phyloP scores from a whole-genome alignment of 257 asterid genomes.

The Eucommia ulmoides region DNA sequence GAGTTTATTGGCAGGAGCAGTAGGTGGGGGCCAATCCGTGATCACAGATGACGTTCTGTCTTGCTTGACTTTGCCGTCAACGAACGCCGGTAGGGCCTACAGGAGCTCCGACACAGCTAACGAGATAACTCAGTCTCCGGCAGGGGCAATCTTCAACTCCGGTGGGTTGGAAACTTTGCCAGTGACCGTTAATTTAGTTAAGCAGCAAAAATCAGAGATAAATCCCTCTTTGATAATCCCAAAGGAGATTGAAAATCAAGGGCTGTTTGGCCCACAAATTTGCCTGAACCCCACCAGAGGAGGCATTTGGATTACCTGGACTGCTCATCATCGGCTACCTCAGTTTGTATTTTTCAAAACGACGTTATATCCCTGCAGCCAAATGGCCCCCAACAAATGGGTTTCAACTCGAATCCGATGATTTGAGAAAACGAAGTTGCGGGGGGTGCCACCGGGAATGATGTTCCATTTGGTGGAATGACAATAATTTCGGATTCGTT shows the following conservation, averaged over 20 bases:
- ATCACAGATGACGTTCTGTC: conserved; percentile 85
- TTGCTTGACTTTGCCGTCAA: conserved; percentile 87
- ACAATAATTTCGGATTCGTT: conserved; percentile 52
- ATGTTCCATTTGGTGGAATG: conserved; percentile 44
- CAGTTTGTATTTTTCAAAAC: conserved; percentile 66
- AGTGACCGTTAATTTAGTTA: conserved; percentile 27
- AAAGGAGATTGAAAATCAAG: conserved; percentile 55
- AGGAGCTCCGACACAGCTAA: conserved; percentile 21
- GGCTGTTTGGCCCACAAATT: conserved; percentile 40
- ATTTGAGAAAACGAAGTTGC: conserved; percentile 59
- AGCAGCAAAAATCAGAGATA: conserved; percentile 40
- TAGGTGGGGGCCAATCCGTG: conserved; percentile 63
- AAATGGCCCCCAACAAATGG: conserved; percentile 60
- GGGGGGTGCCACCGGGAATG: conserved; percentile 49
- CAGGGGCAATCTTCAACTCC: conserved; percentile 31
- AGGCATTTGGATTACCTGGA: conserved; percentile 65
- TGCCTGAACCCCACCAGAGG: conserved; percentile 43
- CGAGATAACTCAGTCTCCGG: conserved; percentile 48
- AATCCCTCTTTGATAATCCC: conserved; percentile 45
- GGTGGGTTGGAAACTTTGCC: conserved; percentile 39
- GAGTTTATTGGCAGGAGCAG: conserved; percentile 35
- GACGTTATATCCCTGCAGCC: conserved; percentile 45
- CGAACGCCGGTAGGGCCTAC: conserved; percentile 46
- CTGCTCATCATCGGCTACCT: conserved; percentile 83
- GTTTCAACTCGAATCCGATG: conserved; percentile 60